These are phyloP conservation scores for Ascochyta clinopodiicola DNA, from an alignment of 2,329 filamentous ascomycete species.

Conservation along the genomic window DNA sequence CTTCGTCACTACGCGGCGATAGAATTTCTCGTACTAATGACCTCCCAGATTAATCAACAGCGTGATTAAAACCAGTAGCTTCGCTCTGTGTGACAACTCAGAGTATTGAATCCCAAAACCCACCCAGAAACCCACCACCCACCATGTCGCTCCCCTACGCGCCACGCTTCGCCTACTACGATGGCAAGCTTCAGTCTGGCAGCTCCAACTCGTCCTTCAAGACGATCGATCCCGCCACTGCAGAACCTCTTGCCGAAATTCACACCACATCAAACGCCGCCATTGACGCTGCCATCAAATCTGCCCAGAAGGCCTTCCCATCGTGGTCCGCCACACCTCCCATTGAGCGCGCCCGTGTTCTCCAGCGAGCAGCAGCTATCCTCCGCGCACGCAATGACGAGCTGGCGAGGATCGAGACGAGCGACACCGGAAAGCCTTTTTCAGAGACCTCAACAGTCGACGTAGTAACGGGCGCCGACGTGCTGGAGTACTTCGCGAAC, in stretches of 20 bases:
- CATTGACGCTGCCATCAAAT: constrained; percentile 73
- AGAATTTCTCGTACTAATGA: background rate
- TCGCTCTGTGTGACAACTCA: background rate
- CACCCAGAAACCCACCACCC: constrained; percentile 1
- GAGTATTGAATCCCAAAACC: background rate
- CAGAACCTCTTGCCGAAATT: constrained; percentile 72
- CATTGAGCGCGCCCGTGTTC: constrained; percentile 76
- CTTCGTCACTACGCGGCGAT: constrained; percentile 7
- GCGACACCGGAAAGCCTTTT: constrained; percentile 86
- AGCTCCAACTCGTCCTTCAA: constrained; percentile 69
- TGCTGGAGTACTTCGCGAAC: constrained; percentile 85
- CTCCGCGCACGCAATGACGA: constrained; percentile 79
- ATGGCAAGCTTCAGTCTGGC: constrained; percentile 70
- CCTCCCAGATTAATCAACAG: background rate
- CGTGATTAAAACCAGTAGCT: background rate
- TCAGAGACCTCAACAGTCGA: constrained; percentile 86
- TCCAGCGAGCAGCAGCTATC: constrained; percentile 76
- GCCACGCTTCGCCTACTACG: constrained; percentile 74
- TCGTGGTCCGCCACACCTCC: constrained; percentile 78
- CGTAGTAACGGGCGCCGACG: constrained; percentile 81
- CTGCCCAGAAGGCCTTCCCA: constrained; percentile 74
- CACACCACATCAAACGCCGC: constrained; percentile 71
- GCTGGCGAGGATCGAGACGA: constrained; percentile 78
- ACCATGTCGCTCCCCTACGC: constrained; percentile 53
- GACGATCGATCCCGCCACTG: constrained; percentile 76